Evolutionary conservation across 2,329 filamentous ascomycete genomes (phyloP), one percentile per base, ranked within the genome.

Genomic region (Nemania diffusa): DNA sequence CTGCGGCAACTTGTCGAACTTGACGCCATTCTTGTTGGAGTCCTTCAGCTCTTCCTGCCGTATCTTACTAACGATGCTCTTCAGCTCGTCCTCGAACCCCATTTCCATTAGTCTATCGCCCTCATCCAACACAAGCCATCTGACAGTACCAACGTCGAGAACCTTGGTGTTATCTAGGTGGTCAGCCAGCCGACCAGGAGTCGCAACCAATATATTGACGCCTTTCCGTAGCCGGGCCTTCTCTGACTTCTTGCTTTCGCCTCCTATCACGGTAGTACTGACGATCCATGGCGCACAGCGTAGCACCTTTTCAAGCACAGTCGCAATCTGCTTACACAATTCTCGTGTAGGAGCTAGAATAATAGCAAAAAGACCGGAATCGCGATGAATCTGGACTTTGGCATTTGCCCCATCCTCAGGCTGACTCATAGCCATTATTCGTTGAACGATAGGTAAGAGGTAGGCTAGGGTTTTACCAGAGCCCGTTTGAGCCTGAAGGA

Each of bases 391-490:
- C 73, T 86, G 83, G 29, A 77, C 79, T n/a, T 74, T 82, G n/a
- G 73, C 82, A 37, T 78, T 71, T 62, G 78, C 76, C 17, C 81
- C 82, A 74, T 85, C 82, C 57, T 84, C 78, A 71, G 82, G 76
- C 78, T 87, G 72, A 84, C 92, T 90, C 32, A 98, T 85, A 15
- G 90, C 86, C 79, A 97, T 88, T 22, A 99, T 91, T 26, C 94
- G 87, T 77, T 99, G 93, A 24, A 99, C 90, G 53, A 99, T 91
- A 1, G 96, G 96, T 6, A 99, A 82, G 4, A 99, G 85, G 78
- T 99, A 99, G n/a, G 96, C 93, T 67, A 99, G 82, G 0, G 96
- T 99, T 82, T 99, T 99, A 81, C 96, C 96, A 0, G 96, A 99
- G 73, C 96, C 96, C 0, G 96, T 99, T 81, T 99, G 92, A 2